These are phyloP conservation scores for Lanmaoa pseudosensibilis DNA, from an alignment of 768 basidiomycete genomes.

Conservation along the genomic window DNA sequence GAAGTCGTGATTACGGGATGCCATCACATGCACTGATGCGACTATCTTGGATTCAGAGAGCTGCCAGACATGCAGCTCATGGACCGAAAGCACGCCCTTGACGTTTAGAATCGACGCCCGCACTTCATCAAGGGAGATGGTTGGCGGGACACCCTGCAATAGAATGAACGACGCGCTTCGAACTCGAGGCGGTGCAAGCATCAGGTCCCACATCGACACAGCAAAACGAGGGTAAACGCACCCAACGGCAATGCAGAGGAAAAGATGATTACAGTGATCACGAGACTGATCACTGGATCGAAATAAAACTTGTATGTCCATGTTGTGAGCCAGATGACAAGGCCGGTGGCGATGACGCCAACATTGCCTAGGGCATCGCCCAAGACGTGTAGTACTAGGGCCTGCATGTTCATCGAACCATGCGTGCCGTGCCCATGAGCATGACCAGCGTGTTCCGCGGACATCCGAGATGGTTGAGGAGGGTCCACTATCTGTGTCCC, in stretches of 20 bases:
- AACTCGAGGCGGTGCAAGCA: conserved; percentile 42
- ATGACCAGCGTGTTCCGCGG: conserved; percentile 14
- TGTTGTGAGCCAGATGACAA: conserved; percentile 87
- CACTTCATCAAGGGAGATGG: conserved; percentile 87
- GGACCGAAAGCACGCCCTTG: conserved; percentile 79
- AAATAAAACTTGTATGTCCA: conserved; percentile 89
- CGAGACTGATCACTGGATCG: conserved; percentile 89
- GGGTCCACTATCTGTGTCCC: not conserved
- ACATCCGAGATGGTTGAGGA: conserved; percentile 10
- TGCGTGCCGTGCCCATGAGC: conserved; percentile 39
- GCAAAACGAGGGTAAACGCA: conserved; percentile 32
- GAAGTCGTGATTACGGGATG: conserved; percentile 80
- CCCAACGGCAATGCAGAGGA: conserved; percentile 91
- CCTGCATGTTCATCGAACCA: conserved; percentile 97
- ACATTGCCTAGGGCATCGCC: conserved; percentile 98
- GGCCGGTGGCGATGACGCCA: conserved; percentile 93
- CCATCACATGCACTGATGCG: conserved; percentile 92
- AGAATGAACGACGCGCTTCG: conserved; percentile 93
- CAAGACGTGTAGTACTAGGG: conserved; percentile 88
- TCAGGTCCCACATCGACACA: conserved; percentile 2
- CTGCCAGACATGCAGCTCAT: conserved; percentile 98
- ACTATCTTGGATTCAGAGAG: conserved; percentile 93
- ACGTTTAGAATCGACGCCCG: conserved; percentile 77
- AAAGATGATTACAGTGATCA: conserved; percentile 97
- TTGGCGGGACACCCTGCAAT: conserved; percentile 89